Base-by-base conservation (phyloP, 352 stramenopile genomes). In the Aphanomyces euteiches region DNA sequence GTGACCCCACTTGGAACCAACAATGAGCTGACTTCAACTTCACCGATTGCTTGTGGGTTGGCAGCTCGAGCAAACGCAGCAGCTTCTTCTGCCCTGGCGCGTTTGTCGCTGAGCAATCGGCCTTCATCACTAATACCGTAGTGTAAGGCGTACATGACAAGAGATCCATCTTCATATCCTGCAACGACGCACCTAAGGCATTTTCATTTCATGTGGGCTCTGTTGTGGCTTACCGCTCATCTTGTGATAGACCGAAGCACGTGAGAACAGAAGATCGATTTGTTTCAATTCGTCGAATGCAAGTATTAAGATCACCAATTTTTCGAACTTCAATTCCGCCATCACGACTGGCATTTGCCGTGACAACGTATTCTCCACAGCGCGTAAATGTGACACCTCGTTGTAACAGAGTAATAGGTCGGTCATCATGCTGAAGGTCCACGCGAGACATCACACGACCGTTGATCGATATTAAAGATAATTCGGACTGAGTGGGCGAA, bases 381-480 rank as follows among this genome's bases (percentile, higher is more conserved):
- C 84, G 82, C 10, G 86, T 94, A 69, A 91, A 94, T 15, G 90
- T 69, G 19, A 87, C 82, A 7, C 79, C 84, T 5, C 81, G 84
- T 45, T 90, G 81, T 10, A 94, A 75, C 43, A 94, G 59, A 59
- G 90, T 67, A n/a, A 87, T 77, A 19, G 83, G 75, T 17, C 72
- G 72, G 58, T 82, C 82, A 45, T 73, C 75, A 54, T 77, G 73
- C 12, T 77, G 58, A 10, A 94, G 73, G 39, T 78, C 81, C 56
- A 88, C 78, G 36, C 90, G 82, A 0, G 81, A 88, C 28, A 94
- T 75, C 43, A 94, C 73, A 54, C 85, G 79, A 7, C 86, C 86
- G 43, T 94, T 94, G 63, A 94, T 88, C n/a, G 86, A 92, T 28
- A 92, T 79, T 17, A 92, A 65, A 43, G 88, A 89, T 54, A 94